Conservation (phyloP, 139 green algal genomes). For the Chlamydomonas incerta region DNA sequence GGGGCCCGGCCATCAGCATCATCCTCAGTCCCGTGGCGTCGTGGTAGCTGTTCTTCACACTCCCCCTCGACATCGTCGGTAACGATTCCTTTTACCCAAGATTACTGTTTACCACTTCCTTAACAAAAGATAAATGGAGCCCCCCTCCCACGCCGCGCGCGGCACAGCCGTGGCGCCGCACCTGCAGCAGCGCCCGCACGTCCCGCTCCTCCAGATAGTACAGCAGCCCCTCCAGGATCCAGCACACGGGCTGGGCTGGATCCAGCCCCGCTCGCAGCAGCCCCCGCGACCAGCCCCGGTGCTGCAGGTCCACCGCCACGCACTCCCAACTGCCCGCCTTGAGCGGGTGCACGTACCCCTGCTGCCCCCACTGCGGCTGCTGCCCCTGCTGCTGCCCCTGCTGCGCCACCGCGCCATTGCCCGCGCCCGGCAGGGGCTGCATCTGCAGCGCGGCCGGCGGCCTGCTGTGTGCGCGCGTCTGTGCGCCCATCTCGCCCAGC, state of each 20-base stretch:
- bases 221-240: conserved; percentile 69
- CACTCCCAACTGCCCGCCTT: neutral
- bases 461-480: neutral
- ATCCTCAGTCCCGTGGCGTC: too few relatives aligned
- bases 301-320: neutral
- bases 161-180: neutral
- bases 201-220: conserved; percentile 66
- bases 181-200: conserved; percentile 54
- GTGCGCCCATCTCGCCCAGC: conserved; percentile 29
- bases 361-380: neutral
- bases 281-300: neutral
- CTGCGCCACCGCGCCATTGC: too few relatives aligned
- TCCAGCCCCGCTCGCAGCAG: conserved; percentile 42
- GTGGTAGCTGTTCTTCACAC: too few relatives aligned
- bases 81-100: too few relatives aligned
- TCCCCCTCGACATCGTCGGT: too few relatives aligned
- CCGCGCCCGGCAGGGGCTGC: neutral
- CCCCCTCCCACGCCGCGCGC: too few relatives aligned
- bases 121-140: too few relatives aligned
- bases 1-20: too few relatives aligned
- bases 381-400: neutral
- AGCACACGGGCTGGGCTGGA: conserved; percentile 40
- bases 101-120: too few relatives aligned
- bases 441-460: neutral
- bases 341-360: neutral